Conservation (phyloP, 345 rosid genomes). For the Heritiera littoralis region DNA sequence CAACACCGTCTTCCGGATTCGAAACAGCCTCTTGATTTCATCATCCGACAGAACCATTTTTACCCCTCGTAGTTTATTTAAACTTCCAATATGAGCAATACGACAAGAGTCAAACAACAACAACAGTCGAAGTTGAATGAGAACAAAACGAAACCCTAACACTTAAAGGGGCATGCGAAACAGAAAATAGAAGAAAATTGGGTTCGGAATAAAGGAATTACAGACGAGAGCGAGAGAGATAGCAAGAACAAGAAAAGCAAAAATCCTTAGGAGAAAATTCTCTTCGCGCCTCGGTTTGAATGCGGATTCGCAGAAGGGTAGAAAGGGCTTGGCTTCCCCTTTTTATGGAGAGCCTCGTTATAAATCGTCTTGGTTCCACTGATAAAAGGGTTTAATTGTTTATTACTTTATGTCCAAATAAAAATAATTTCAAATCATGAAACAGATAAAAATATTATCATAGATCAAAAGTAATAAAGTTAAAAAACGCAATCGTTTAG, state of each 20-base stretch:
- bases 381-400: too few relatives aligned
- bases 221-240: background rate
- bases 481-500: too few relatives aligned
- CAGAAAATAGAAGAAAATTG: background rate
- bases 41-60: slow-evolving; percentile 62
- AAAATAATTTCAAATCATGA: too few relatives aligned
- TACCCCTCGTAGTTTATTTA: background rate
- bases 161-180: background rate
- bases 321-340: too few relatives aligned
- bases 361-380: too few relatives aligned
- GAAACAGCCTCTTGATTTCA: slow-evolving; percentile 59
- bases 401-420: too few relatives aligned
- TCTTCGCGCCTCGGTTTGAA: background rate
- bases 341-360: too few relatives aligned
- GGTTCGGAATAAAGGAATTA: background rate
- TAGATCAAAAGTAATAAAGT: too few relatives aligned
- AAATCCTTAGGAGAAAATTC: background rate
- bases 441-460: too few relatives aligned
- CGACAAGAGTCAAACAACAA: background rate
- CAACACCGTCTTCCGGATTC: slow-evolving; percentile 73
- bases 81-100: background rate
- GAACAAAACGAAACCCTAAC: slow-evolving; percentile 5
- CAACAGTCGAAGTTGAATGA: background rate
- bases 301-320: background rate
- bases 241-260: background rate